Evolutionary conservation across 2,329 filamentous ascomycete species (phyloP), one percentile per base, ranked within the genome.

Genomic region (Biscogniauxia sp.): DNA sequence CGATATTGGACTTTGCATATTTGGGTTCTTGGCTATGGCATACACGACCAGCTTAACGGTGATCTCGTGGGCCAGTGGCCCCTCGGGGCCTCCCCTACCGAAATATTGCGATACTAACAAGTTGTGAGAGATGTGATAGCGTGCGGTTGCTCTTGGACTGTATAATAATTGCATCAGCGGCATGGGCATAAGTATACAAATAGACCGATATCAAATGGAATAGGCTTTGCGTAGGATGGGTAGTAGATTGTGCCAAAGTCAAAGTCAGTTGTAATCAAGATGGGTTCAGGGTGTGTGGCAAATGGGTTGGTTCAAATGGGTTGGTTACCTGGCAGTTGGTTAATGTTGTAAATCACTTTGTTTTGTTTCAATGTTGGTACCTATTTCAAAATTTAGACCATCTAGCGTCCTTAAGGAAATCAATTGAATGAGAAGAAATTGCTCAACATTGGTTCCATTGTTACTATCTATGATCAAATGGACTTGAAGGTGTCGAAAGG

Each of bases 1-100:
- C 5, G 94, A 99, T 69, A 80, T 97, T 50, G 67, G 80, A 0
- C 86, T 99, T 41, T 90, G 92, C 69, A 79, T 93, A 60, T 92
- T 98, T 70, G 95, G 95, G 7, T 78, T 93, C 57, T 76, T 93
- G 19, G 92, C 92, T 68, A 99, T 98, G 90, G 85, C 85, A 5
- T 99, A 99, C 75, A 97, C 95, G 0, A 98, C 95, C 0, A 82
- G 84, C 41, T 80, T 98, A 69, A 99, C 95, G 0, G 80, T 97
- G 54, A 84, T 89, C 72, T 96, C 91, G 75, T 99, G 95, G 96
- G 86, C 91, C 6, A 82, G 80, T 55, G 86, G 87, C 4, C 70
- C 75, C 0, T 73, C 72, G 0, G 76, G 76, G 15, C 77, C 80
- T 15, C 73, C 73, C 60, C 68, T 75, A 7, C 84, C 84, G 0